These are phyloP conservation scores for Rhodotorula sp. DNA, from an alignment of 1,284 basidiomycete genomes.

Conservation along the genomic window DNA sequence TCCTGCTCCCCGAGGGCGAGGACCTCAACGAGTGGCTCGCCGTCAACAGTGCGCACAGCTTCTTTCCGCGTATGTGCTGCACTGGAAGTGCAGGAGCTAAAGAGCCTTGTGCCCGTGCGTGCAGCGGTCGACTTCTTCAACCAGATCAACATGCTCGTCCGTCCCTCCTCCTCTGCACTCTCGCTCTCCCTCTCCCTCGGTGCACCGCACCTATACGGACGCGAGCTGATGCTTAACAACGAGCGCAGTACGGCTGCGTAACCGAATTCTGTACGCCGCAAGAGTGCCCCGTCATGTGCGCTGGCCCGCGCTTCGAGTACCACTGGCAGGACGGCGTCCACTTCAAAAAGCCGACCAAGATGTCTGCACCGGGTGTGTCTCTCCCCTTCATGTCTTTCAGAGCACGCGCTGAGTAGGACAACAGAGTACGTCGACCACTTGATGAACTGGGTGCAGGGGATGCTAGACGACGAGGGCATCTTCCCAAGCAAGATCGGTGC, in stretches of 20 bases:
- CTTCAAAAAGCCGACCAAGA: conserved; percentile 89
- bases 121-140: conserved; percentile 50
- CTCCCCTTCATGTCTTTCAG: too few species aligned
- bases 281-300: conserved; percentile 99
- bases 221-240: too few species aligned
- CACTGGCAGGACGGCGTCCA: conserved; percentile 95
- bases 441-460: conserved; percentile 96
- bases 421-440: conserved; percentile 92
- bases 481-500: conserved; percentile 95
- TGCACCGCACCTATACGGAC: not conserved
- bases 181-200: not conserved
- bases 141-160: conserved; percentile 47
- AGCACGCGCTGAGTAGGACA: too few species aligned
- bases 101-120: not conserved
- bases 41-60: conserved; percentile 84
- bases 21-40: conserved; percentile 95
- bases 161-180: not conserved
- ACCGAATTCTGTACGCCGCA: conserved; percentile 95
- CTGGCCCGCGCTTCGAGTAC: conserved; percentile 89
- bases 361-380: conserved; percentile 68
- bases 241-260: conserved; percentile 73
- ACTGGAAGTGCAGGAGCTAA: too few species aligned
- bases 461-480: conserved; percentile 87
- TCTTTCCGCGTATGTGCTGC: too few species aligned
- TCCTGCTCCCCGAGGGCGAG: conserved; percentile 89